Conservation (phyloP, 345 rosid genomes). For the Eucalyptus tenuipes region DNA sequence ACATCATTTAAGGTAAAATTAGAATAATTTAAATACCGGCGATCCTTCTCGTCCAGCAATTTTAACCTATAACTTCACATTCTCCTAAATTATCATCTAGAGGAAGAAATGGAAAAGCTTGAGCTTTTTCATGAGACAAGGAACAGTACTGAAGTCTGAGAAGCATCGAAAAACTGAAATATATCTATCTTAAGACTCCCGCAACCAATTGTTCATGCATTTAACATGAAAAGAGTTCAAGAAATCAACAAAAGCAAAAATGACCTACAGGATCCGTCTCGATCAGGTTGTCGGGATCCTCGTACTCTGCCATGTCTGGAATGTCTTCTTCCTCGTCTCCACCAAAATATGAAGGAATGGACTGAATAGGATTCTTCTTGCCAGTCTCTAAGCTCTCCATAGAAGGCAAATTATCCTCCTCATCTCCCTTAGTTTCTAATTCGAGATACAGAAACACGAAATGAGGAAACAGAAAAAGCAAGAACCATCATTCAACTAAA, state of each 20-base stretch:
- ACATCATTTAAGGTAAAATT: not conserved
- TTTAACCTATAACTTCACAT: not conserved
- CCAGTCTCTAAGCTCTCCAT: slow-evolving; percentile 71
- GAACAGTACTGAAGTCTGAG: not conserved
- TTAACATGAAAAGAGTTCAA: not conserved
- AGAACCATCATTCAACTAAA: not conserved
- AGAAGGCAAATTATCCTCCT: slow-evolving; percentile 80
- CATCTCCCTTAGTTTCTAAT: slow-evolving; percentile 46
- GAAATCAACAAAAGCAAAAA: not conserved
- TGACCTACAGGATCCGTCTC: slow-evolving; percentile 40
- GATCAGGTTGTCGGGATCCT: slow-evolving; percentile 59
- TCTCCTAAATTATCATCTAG: not conserved
- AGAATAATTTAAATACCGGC: not conserved
- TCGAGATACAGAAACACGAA: not conserved
- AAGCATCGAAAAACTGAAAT: not conserved
- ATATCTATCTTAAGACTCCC: not conserved
- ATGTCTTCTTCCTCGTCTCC: slow-evolving; percentile 86
- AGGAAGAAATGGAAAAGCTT: not conserved
- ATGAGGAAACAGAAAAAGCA: not conserved
- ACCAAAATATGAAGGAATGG: slow-evolving; percentile 79
- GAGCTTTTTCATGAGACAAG: not conserved
- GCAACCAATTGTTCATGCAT: not conserved
- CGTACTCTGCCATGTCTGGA: slow-evolving; percentile 89
- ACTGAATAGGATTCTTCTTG: slow-evolving; percentile 32
- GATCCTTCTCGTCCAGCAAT: not conserved